phyloP scores from a whole-genome alignment of 2,329 filamentous ascomycete genomes.

The Coleophoma eucalyptorum region DNA sequence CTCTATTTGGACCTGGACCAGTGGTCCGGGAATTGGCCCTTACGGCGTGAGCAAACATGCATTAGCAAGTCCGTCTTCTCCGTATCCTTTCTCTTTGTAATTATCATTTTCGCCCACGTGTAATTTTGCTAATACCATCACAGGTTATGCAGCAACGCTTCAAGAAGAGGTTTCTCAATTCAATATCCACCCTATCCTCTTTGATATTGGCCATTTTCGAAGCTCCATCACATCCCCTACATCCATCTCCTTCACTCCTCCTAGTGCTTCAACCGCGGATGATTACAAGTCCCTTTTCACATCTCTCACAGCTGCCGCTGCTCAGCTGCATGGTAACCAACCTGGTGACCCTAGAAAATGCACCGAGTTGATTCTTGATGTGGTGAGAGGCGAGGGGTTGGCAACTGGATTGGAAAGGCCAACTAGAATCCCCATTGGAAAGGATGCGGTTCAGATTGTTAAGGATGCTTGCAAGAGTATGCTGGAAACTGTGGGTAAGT shows the following conservation, averaged over 20 bases:
- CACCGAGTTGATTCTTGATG: constrained; percentile 33
- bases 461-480: not conserved
- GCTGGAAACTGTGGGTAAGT: not conserved
- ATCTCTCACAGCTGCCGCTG: constrained; percentile 11
- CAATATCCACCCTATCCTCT: constrained; percentile 12
- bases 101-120: not conserved
- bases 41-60: constrained; percentile 12
- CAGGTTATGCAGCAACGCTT: constrained; percentile 10
- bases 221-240: constrained; percentile 18
- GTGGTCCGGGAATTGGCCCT: constrained; percentile 1
- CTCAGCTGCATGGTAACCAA: constrained; percentile 28
- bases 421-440: constrained; percentile 30
- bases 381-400: constrained; percentile 27
- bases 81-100: not conserved
- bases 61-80: constrained; percentile 4
- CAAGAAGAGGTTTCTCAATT: constrained; percentile 8
- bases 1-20: constrained; percentile 5
- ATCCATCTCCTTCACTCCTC: not conserved
- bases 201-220: constrained; percentile 47
- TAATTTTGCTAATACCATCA: not conserved
- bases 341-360: constrained; percentile 35
- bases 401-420: constrained; percentile 26
- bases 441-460: not conserved
- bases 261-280: too few relatives aligned
- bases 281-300: constrained; percentile 6